Percentiles rank a stretch among this genome's conserved stretches.
Conservation (phyloP, 2,329 filamentous ascomycete species). For the Sclerotiophoma versabilis region DNA sequence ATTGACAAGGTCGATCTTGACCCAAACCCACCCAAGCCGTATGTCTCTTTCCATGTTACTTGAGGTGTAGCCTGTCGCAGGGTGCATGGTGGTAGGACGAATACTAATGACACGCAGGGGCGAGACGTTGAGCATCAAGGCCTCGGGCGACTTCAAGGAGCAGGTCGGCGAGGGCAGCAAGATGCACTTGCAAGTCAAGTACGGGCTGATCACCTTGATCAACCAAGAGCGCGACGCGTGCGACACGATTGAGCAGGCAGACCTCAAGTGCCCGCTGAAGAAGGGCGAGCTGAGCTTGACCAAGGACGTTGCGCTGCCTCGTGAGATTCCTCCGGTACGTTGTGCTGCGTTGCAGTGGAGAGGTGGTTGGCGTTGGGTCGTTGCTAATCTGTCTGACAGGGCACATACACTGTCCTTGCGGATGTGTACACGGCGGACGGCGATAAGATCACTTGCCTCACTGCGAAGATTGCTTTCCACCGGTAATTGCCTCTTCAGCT, state of each 20-base stretch:
- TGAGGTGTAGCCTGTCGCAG: too few species aligned
- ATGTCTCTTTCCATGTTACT: conserved; percentile 51
- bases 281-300: conserved; percentile 75
- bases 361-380: too few species aligned
- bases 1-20: conserved; percentile 81
- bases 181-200: conserved; percentile 86
- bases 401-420: conserved; percentile 86
- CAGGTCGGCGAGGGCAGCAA: conserved; percentile 79
- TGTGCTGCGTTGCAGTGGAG: too few species aligned
- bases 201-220: conserved; percentile 89
- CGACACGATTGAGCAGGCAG: conserved; percentile 86
- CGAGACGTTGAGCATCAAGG: conserved; percentile 76
- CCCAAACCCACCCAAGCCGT: conserved; percentile 90
- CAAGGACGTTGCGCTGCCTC: conserved; percentile 85
- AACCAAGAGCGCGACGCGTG: conserved; percentile 83
- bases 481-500: conserved; percentile 41
- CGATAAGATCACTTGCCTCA: conserved; percentile 84
- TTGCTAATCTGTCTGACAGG: conserved; percentile 65
- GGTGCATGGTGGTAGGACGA: neutral
- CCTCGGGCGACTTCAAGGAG: conserved; percentile 75
- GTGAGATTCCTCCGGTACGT: conserved; percentile 86
- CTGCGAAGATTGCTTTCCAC: conserved; percentile 72
- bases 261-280: conserved; percentile 86
- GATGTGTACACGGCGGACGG: conserved; percentile 80
- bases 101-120: conserved; percentile 64